A percentile compares a stretch with the other conserved stretches of the same genome.
phyloP scores from a whole-genome alignment of 192 early-diverging fungal genomes.

The Coemansia sp. region DNA sequence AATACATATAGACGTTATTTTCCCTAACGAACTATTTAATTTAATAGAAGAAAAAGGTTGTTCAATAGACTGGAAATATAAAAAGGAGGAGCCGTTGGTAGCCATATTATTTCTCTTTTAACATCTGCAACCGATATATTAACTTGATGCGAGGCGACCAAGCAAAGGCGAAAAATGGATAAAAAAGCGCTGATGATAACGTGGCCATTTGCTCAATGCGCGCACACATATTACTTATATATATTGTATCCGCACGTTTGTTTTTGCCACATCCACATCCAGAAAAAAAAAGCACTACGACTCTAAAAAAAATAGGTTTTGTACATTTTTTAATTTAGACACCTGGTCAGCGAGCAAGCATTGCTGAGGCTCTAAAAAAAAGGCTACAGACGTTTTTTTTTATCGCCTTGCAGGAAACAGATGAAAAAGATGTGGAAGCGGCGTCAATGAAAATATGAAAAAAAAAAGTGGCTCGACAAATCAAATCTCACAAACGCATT shows the following conservation, averaged over 20 bases:
- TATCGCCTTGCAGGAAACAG: too few relatives aligned
- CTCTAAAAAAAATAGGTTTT: not conserved
- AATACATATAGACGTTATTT: not conserved
- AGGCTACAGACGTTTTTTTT: too few relatives aligned
- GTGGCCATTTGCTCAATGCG: constrained; percentile 9
- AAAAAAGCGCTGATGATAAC: not conserved
- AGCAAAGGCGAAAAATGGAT: not conserved
- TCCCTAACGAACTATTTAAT: too few relatives aligned
- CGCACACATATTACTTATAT: not conserved
- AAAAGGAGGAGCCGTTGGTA: not conserved
- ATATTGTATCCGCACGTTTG: not conserved
- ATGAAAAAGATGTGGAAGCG: not conserved
- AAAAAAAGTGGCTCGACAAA: constrained; percentile 6
- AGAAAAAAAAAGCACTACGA: not conserved
- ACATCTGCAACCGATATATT: not conserved
- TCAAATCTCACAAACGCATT: not conserved
- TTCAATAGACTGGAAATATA: not conserved
- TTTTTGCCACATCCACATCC: not conserved
- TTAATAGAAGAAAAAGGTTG: not conserved
- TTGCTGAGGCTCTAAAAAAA: not conserved
- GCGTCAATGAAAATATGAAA: not conserved
- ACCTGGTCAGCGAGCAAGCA: too few relatives aligned
- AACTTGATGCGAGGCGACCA: not conserved
- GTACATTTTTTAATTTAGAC: not conserved
- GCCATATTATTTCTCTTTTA: not conserved